Evolutionary conservation across 768 basidiomycete genomes (phyloP).

Genomic region (Suillus paluster): DNA sequence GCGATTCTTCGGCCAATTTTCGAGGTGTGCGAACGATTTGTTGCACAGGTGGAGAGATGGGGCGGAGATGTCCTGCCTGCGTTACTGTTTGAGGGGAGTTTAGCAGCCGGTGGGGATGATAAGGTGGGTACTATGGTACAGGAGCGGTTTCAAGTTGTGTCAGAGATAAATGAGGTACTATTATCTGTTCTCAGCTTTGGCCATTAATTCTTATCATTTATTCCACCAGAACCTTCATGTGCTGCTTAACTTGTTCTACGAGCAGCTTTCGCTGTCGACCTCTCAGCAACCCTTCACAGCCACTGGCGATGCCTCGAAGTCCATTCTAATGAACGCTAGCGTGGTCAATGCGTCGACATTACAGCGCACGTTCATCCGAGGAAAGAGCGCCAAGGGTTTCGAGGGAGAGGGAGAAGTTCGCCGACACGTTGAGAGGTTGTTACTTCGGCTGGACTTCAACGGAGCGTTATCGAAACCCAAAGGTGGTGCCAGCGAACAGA

Average conservation of each 20-base stretch:
- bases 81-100: conserved; percentile 78
- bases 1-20: conserved; percentile 71
- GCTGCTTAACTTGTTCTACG: conserved; percentile 77
- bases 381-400: conserved; percentile 51
- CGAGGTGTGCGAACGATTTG: conserved; percentile 84
- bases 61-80: conserved; percentile 89
- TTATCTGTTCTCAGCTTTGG: neutral
- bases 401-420: conserved; percentile 72
- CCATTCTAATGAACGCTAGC: conserved; percentile 60
- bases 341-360: conserved; percentile 51
- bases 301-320: conserved; percentile 73
- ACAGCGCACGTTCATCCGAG: conserved; percentile 56
- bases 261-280: conserved; percentile 75
- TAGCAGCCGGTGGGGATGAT: conserved; percentile 55
- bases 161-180: conserved; percentile 77
- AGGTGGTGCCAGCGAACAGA: conserved; percentile 10
- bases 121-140: conserved; percentile 74
- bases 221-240: conserved; percentile 63
- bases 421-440: conserved; percentile 79
- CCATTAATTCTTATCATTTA: conserved; percentile 1
- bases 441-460: conserved; percentile 86
- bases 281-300: conserved; percentile 72
- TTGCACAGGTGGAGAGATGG: conserved; percentile 90
- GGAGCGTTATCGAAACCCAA: conserved; percentile 66
- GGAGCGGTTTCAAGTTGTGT: conserved; percentile 68